Percentiles rank a stretch among this genome's conserved stretches.
These are phyloP conservation scores for Agrostemma githago DNA, from an alignment of 148 eudicot genomes.

Conservation along the genomic window DNA sequence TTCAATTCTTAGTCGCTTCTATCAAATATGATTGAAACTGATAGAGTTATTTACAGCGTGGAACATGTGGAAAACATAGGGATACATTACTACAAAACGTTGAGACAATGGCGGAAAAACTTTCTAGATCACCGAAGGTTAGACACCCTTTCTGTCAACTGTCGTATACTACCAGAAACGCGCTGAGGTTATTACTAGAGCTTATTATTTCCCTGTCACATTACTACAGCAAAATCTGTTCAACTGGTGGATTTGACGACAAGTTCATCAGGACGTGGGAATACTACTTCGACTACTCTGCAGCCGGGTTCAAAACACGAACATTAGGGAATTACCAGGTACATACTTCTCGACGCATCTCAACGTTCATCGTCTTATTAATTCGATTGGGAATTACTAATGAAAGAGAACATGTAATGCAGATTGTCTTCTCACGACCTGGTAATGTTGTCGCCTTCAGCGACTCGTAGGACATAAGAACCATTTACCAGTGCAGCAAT, in stretches of 20 bases:
- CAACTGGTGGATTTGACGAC: slow-evolving; percentile 58
- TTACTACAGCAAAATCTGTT: slow-evolving; percentile 43
- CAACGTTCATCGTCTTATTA: not conserved
- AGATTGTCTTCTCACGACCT: slow-evolving; percentile 73
- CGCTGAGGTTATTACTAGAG: too few species aligned
- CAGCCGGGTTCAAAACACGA: slow-evolving; percentile 72
- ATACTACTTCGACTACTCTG: slow-evolving; percentile 83
- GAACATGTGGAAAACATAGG: slow-evolving; percentile 81
- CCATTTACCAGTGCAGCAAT: too few species aligned
- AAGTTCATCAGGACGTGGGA: slow-evolving; percentile 89
- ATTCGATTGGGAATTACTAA: not conserved
- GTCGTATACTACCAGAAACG: too few species aligned
- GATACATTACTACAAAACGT: slow-evolving; percentile 63
- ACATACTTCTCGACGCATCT: not conserved
- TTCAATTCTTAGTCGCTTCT: not conserved
- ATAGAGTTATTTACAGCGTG: slow-evolving; percentile 35
- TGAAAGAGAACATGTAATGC: slow-evolving; percentile 4
- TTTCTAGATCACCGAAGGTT: slow-evolving; percentile 58
- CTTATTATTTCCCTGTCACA: not conserved
- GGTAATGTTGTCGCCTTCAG: slow-evolving; percentile 57
- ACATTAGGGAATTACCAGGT: slow-evolving; percentile 84
- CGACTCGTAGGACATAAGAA: slow-evolving; percentile 36
- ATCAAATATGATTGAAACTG: not conserved
- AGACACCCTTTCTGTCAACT: not conserved
- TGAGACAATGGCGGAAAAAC: slow-evolving; percentile 62